Evolutionary conservation across 2,329 filamentous ascomycete genomes (phyloP), one percentile per base, ranked within the genome.

Genomic region (Arthroderma sp.): DNA sequence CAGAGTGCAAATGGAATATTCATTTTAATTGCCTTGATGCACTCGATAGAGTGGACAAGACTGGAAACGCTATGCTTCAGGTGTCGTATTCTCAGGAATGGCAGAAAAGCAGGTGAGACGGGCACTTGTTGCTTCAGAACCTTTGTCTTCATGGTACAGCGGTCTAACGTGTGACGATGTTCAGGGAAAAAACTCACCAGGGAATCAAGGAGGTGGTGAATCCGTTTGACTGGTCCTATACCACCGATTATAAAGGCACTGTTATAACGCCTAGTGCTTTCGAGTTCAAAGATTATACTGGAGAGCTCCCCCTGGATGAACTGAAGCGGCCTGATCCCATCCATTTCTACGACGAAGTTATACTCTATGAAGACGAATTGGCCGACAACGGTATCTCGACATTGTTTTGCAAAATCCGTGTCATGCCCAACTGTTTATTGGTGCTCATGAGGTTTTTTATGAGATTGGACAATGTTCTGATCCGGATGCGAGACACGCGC

Each of bases 221-320:
- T 67, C 88, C 89, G 3, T 98, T 93, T 61, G 91, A 98, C 67
- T 98, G 91, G 91, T 94, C 86, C 50, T 98, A 96, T 67, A 91
- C 80, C 52, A 94, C 89, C 32, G 75, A 81, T 53, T 98, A 94
- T 65, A 75, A 74, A 46, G 91, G 91, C 42, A 85, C 82, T 3
- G 53, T 59, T 36, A 50, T 52, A 38, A 57, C 58, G 33, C 55
- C 54, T 2, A 46, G 46, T 4, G 46, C 55, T 7, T 60, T 59
- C 4, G 52, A 57, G 10, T 71, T 77, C 46, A 53, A 66, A 44
- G 56, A 65, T 11, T 68, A 67, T 22, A 61, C 65, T n/a, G 66
- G 66, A 11, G 64, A 73, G 45, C 91, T 98, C 50, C 88, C 91
- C 4, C 74, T 94, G 46, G 85, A 89, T 55, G 74, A 96, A 36